phyloP scores from a whole-genome alignment of 108 stramenopile genomes.

The Cyclostephanos invisitatus region DNA sequence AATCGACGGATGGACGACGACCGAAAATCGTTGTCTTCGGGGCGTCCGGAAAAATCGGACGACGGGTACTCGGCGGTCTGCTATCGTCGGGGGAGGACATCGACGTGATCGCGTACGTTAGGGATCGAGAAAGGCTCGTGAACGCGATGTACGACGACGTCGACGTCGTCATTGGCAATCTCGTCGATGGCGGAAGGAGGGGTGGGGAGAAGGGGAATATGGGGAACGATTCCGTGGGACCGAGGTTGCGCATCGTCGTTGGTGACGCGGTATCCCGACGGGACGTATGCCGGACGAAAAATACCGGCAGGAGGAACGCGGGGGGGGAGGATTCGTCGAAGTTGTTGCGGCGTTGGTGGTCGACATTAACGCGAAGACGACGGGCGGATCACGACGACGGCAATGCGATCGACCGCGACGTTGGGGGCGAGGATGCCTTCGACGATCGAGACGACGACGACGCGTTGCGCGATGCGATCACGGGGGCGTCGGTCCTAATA shows the following conservation, averaged over 20 bases:
- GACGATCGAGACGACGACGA: no score
- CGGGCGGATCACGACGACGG: conserved; percentile 13
- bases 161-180: conserved; percentile 22
- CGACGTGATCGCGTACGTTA: conserved; percentile 69
- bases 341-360: not conserved
- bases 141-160: conserved; percentile 58
- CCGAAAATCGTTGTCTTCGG: conserved; percentile 64
- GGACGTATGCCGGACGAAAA: conserved; percentile 10
- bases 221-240: conserved; percentile 35
- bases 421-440: conserved; percentile 34
- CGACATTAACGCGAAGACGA: no score
- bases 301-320: not conserved
- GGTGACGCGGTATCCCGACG: conserved; percentile 58
- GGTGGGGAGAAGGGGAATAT: not conserved
- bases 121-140: conserved; percentile 58
- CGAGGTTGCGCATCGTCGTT: conserved; percentile 59
- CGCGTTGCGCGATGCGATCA: conserved; percentile 56
- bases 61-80: conserved; percentile 57
- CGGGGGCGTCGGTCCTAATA: conserved; percentile 61
- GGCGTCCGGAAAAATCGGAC: conserved; percentile 63
- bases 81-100: conserved; percentile 51
- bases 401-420: conserved; percentile 32
- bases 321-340: not conserved
- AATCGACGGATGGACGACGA: conserved; percentile 11
- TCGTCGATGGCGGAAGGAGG: conserved; percentile 3